Evolutionary conservation across 768 basidiomycete species (phyloP).

Genomic region (Collybia sordida): DNA sequence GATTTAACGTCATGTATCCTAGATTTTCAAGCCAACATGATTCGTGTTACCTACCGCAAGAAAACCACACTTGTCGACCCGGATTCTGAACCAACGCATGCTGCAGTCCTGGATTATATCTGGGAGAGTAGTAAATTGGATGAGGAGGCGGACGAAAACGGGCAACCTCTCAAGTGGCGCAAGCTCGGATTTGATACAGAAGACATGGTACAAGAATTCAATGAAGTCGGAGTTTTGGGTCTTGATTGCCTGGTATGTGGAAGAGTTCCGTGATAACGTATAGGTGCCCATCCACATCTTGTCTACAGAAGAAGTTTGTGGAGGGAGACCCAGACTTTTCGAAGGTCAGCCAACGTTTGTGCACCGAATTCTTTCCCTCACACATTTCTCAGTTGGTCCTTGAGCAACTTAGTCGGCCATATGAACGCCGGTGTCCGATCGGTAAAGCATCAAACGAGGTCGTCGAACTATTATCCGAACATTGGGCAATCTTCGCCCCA

Average conservation of each 20-base stretch:
- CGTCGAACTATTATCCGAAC: slow-evolving; percentile 79
- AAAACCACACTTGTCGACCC: slow-evolving; percentile 79
- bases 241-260: slow-evolving; percentile 75
- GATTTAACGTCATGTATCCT: slow-evolving; percentile 82
- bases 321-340: slow-evolving; percentile 73
- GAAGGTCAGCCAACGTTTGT: slow-evolving; percentile 44
- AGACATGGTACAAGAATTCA: slow-evolving; percentile 74
- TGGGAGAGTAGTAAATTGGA: slow-evolving; percentile 64
- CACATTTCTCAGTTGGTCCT: slow-evolving; percentile 55
- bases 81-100: slow-evolving; percentile 57
- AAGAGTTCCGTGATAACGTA: not conserved
- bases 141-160: slow-evolving; percentile 50
- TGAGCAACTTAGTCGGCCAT: slow-evolving; percentile 77
- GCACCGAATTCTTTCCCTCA: not conserved
- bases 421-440: slow-evolving; percentile 78
- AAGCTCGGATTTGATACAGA: slow-evolving; percentile 78
- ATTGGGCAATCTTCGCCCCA: slow-evolving; percentile 85
- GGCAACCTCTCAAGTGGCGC: slow-evolving; percentile 64
- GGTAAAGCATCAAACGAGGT: slow-evolving; percentile 84
- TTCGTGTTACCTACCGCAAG: slow-evolving; percentile 76
- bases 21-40: slow-evolving; percentile 85
- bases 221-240: slow-evolving; percentile 76
- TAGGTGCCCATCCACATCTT: not conserved
- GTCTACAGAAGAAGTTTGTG: slow-evolving; percentile 61
- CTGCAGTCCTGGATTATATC: slow-evolving; percentile 57